phyloP scores from a whole-genome alignment of 805 yeast species.

The Hanseniaspora vineae region DNA sequence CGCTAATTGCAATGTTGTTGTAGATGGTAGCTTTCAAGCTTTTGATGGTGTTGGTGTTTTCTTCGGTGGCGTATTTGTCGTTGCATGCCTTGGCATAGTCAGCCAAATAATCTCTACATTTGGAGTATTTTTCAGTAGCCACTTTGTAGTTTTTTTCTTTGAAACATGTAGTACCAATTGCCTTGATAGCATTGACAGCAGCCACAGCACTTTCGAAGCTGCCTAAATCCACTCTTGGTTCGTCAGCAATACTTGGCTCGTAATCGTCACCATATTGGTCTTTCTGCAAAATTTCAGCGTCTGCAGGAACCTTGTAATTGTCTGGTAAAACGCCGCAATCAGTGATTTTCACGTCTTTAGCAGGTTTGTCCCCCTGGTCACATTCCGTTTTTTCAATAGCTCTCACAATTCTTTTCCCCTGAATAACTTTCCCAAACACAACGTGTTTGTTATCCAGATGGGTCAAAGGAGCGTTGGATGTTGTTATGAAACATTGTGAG shows the following conservation, averaged over 20 bases:
- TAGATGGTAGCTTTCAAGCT: conserved; percentile 49
- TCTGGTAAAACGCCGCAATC: conserved; percentile 69
- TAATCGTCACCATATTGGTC: conserved; percentile 81
- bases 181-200: conserved; percentile 56
- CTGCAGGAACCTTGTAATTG: conserved; percentile 36
- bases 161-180: conserved; percentile 63
- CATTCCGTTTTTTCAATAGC: conserved; percentile 55
- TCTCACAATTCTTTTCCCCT: conserved; percentile 73
- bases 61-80: conserved; percentile 30
- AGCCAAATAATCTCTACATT: conserved; percentile 55
- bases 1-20: conserved; percentile 64
- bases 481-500: conserved; percentile 88
- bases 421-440: conserved; percentile 81
- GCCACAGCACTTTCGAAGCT: conserved; percentile 53
- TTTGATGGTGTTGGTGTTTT: conserved; percentile 36
- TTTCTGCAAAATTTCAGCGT: conserved; percentile 33
- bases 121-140: conserved; percentile 58
- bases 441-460: conserved; percentile 94
- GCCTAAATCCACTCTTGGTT: conserved; percentile 45
- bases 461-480: conserved; percentile 62
- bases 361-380: conserved; percentile 58
- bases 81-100: conserved; percentile 64
- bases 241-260: conserved; percentile 67
- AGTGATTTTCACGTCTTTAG: conserved; percentile 51
- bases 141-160: conserved; percentile 45